Evolutionary conservation across 1,284 basidiomycete species (phyloP).

Genomic region (Stygiomarasmius scandens): DNA sequence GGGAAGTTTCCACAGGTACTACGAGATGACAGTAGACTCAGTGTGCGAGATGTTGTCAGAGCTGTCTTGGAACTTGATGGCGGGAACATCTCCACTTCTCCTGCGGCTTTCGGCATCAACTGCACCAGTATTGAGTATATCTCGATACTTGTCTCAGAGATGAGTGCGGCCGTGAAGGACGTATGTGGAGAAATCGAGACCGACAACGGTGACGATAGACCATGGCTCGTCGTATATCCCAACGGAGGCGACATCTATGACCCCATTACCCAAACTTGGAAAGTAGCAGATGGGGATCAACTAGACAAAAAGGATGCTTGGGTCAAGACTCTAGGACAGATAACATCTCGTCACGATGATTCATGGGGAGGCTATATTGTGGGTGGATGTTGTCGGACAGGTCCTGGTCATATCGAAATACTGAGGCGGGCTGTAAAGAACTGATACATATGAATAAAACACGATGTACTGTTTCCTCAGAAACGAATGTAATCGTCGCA

Average conservation of each 20-base stretch:
- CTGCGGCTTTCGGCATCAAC: constrained; percentile 67
- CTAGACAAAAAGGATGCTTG: constrained; percentile 34
- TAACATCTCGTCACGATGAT: constrained; percentile 26
- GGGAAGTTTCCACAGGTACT: constrained; percentile 51
- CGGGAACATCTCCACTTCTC: constrained; percentile 11
- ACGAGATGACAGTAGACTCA: constrained; percentile 23
- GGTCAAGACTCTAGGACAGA: constrained; percentile 41
- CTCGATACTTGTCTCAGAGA: constrained; percentile 35
- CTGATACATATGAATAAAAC: no score
- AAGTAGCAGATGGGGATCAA: constrained; percentile 17
- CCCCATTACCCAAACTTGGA: constrained; percentile 51
- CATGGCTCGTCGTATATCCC: constrained; percentile 73
- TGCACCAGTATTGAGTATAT: constrained; percentile 58
- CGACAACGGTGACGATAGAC: constrained; percentile 23
- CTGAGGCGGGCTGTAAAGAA: not conserved
- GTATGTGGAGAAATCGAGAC: constrained; percentile 20
- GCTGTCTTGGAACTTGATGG: constrained; percentile 30
- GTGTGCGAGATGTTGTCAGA: constrained; percentile 39
- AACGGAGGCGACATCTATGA: constrained; percentile 70
- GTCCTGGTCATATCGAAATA: constrained; percentile 33
- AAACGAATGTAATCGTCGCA: no score
- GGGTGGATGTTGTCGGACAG: constrained; percentile 76
- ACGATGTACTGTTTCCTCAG: no score
- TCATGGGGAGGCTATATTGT: constrained; percentile 61
- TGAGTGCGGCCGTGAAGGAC: constrained; percentile 22